These are phyloP conservation scores for Allium cepa DNA, from an alignment of 106 monocot genomes.

Conservation along the genomic window DNA sequence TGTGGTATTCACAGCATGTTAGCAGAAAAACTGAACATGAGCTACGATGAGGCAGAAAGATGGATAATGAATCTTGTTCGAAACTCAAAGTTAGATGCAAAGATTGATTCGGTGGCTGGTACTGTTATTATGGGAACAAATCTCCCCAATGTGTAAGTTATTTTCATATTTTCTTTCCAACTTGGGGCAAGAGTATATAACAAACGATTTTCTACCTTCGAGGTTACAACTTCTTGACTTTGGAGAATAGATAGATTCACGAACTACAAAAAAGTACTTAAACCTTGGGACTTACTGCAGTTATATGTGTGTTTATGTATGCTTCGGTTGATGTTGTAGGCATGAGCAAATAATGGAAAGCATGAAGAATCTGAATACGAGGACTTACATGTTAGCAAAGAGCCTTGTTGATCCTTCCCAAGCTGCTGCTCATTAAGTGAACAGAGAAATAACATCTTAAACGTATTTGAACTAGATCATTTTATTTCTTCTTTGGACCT, in stretches of 20 bases:
- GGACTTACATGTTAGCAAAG: slow-evolving; percentile 71
- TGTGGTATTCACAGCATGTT: slow-evolving; percentile 41
- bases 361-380: slow-evolving; percentile 49
- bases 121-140: slow-evolving; percentile 52
- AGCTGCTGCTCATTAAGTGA: slow-evolving; percentile 6
- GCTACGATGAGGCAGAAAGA: slow-evolving; percentile 74
- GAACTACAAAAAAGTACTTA: no score
- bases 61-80: slow-evolving; percentile 90
- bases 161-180: background rate
- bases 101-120: slow-evolving; percentile 54
- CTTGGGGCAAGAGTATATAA: no score
- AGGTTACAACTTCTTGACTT: no score
- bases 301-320: no score
- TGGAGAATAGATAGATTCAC: no score
- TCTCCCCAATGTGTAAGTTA: slow-evolving; percentile 53
- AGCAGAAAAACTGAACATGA: slow-evolving; percentile 88
- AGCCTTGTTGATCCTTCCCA: slow-evolving; percentile 62
- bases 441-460: no score
- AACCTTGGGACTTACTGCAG: no score
- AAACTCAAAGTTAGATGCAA: slow-evolving; percentile 80
- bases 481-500: no score
- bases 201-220: no score
- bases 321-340: slow-evolving; percentile 12
- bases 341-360: slow-evolving; percentile 72
- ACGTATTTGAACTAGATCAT: no score